Percentiles rank a stretch among this genome's conserved stretches.
Conservation (phyloP, 2,329 filamentous ascomycete species). For the Botryotinia narcissicola region DNA sequence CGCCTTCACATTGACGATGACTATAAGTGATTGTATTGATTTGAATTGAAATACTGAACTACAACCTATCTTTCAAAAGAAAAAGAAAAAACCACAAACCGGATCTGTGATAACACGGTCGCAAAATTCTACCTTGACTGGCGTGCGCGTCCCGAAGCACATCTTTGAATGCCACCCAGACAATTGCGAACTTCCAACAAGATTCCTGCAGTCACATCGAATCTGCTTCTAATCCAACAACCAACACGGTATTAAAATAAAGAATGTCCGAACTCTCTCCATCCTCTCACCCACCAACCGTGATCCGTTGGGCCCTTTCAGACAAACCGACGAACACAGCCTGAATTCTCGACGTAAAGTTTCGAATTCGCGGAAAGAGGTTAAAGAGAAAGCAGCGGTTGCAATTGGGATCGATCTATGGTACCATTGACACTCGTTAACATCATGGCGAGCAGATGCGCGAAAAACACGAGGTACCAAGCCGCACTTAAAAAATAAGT, state of each 20-base stretch:
- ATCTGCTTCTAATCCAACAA: neutral
- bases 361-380: constrained; percentile 40
- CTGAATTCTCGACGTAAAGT: constrained; percentile 11
- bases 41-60: neutral
- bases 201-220: neutral
- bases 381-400: constrained; percentile 51
- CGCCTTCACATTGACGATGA: neutral
- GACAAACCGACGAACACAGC: constrained; percentile 30
- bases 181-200: neutral
- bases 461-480: constrained; percentile 25
- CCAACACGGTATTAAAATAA: neutral
- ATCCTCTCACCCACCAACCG: constrained; percentile 34
- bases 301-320: constrained; percentile 31
- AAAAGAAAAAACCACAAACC: neutral
- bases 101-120: neutral
- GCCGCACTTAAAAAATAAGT: constrained; percentile 37
- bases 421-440: constrained; percentile 39
- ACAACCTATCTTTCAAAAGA: neutral
- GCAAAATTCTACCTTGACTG: neutral
- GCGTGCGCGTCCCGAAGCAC: neutral
- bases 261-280: constrained; percentile 55
- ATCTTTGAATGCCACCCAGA: neutral
- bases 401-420: constrained; percentile 65
- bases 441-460: constrained; percentile 30
- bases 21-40: neutral